Base-by-base conservation (phyloP, 148 eudicot genomes). In the Pharnaceum exiguum region DNA sequence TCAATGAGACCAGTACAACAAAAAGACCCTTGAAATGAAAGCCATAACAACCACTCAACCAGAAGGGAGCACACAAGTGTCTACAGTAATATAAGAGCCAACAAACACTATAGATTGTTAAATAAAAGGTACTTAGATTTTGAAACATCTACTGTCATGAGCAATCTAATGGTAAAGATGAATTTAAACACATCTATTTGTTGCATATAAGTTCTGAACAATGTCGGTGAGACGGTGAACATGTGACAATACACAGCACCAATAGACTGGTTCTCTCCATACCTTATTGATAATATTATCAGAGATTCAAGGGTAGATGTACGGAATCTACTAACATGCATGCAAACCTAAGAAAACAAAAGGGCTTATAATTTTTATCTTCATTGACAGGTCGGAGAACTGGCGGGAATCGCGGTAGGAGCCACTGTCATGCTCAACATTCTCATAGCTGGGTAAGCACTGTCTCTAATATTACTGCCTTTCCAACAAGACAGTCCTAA, bases 341-440 rank as follows among this genome's bases (percentile, higher is more conserved):
- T n/a, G 25, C 23, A 21, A 5, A 23, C 12, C 51, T 11, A 15
- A 21, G 5, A 51, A 57, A 70, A n/a, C n/a, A 43, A 48, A 27
- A 47, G 57, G 50, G 37, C 1, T 17, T 53, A 5, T 0, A 23
- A 21, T 38, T 40, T 25, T 46, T 48, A 26, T 51, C 53, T 16
- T 60, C 47, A 42, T 25, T 23, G 65, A 59, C 83, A 91, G 97
- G 87, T 87, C 21, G 97, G 97, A 39, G 95, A 91, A 77, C 69
- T 87, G 23, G 96, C 97, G 5, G 94, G 94, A 57, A 87, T 91
- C 15, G 97, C 97, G 19, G 96, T 91, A 12, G 97, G 97, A 72
- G 97, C 97, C 56, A 91, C 97, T 46, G 96, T 91, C 72, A 87
- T 87, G 97, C 90, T 91, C 55, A 91, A 91, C 73, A 85, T 85